Conservation (phyloP, 805 yeast species). For the Zygoascus ofunaensis region DNA sequence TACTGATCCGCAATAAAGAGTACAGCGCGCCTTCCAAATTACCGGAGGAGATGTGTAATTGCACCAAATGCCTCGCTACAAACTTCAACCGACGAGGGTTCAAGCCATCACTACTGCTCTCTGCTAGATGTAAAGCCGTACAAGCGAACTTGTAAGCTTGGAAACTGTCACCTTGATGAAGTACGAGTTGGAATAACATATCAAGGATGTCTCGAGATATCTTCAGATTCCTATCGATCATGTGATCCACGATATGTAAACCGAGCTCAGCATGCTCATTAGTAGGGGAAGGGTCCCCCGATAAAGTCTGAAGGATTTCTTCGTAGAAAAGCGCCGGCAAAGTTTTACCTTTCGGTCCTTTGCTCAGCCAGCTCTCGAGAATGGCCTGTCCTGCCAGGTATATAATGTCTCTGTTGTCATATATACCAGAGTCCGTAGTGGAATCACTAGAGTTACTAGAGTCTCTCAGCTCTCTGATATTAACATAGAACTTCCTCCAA, state of each 20-base stretch:
- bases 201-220: slow-evolving; percentile 1
- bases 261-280: slow-evolving; percentile 4
- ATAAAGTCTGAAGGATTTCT: slow-evolving; percentile 14
- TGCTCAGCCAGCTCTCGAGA: neutral
- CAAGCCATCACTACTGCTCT: neutral
- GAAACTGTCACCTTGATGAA: slow-evolving; percentile 4
- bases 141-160: slow-evolving; percentile 5
- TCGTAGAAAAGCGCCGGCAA: slow-evolving; percentile 10
- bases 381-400: neutral
- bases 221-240: neutral
- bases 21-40: slow-evolving; percentile 20
- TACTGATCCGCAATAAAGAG: slow-evolving; percentile 16
- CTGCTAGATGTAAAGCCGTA: neutral
- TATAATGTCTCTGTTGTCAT: neutral
- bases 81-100: neutral
- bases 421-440: neutral
- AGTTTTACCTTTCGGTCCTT: neutral
- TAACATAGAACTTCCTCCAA: neutral
- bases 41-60: slow-evolving; percentile 14
- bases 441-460: too few relatives aligned
- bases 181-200: slow-evolving; percentile 6
- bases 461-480: slow-evolving; percentile 1
- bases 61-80: slow-evolving; percentile 14
- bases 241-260: slow-evolving; percentile 3
- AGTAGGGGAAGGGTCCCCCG: slow-evolving; percentile 7